These are phyloP conservation scores for Mycena kentingensis DNA, from an alignment of 768 basidiomycete species.

Conservation along the genomic window DNA sequence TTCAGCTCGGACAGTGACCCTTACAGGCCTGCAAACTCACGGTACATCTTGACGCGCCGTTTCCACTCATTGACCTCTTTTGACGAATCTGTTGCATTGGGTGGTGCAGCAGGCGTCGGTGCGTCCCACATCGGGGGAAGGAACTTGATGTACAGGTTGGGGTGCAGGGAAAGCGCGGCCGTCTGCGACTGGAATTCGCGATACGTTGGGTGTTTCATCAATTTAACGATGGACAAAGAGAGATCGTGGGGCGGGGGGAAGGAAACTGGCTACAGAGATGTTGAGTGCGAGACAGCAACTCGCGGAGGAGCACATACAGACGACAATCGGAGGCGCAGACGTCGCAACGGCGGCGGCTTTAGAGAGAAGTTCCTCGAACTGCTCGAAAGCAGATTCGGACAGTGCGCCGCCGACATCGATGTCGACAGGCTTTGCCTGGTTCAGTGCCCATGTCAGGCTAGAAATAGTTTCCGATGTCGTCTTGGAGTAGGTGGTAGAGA, in stretches of 20 bases:
- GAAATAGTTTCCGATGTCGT: conserved; percentile 51
- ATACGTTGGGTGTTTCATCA: conserved; percentile 79
- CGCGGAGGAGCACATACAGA: conserved; percentile 51
- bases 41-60: conserved; percentile 80
- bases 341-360: conserved; percentile 55
- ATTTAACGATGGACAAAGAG: conserved; percentile 69
- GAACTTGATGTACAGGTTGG: conserved; percentile 72
- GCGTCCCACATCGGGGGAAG: conserved; percentile 76
- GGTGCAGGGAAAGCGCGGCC: conserved; percentile 73
- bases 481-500: conserved; percentile 58
- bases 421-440: conserved; percentile 64
- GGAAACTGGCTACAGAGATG: conserved; percentile 60
- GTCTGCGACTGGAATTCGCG: conserved; percentile 70
- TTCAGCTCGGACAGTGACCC: conserved; percentile 2
- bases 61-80: conserved; percentile 62
- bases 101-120: conserved; percentile 51
- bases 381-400: conserved; percentile 57
- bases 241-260: conserved; percentile 80
- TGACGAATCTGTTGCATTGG: conserved; percentile 40
- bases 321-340: conserved; percentile 57
- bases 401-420: conserved; percentile 65
- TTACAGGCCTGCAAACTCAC: conserved; percentile 56
- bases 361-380: conserved; percentile 69
- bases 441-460: conserved; percentile 67
- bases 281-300: conserved; percentile 14